Percentiles rank a stretch among this genome's conserved stretches.
Conservation (phyloP, 805 yeast species). For the Cyberlindnera mycetangii region DNA sequence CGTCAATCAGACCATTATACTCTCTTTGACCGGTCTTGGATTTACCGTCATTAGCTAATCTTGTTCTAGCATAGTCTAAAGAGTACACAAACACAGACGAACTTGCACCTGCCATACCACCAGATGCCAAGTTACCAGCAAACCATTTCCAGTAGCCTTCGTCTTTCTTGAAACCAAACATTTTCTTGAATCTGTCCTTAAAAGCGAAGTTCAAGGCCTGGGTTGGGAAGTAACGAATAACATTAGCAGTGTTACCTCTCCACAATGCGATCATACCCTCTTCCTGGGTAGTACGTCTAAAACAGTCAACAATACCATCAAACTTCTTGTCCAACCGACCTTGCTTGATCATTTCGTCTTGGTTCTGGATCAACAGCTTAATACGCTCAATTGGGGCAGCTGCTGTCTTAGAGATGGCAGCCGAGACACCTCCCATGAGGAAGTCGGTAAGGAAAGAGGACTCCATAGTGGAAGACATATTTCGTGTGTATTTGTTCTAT, state of each 20-base stretch:
- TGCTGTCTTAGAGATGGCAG: conserved; percentile 97
- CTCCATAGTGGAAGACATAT: no score
- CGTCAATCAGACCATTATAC: conserved; percentile 96
- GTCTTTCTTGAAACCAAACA: conserved; percentile 96
- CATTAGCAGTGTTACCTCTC: conserved; percentile 99
- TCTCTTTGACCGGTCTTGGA: conserved; percentile 85
- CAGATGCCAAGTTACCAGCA: conserved; percentile 97
- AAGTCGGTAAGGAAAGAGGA: conserved; percentile 61
- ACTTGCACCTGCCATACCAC: conserved; percentile 98
- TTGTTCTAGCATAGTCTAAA: conserved; percentile 96
- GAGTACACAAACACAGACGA: conserved; percentile 92
- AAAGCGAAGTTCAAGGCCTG: conserved; percentile 98
- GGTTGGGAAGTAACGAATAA: conserved; percentile 98
- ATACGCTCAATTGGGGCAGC: conserved; percentile 98
- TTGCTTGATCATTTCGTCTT: conserved; percentile 97
- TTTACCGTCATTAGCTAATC: conserved; percentile 98
- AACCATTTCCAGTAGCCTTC: conserved; percentile 93
- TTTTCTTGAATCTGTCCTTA: conserved; percentile 94
- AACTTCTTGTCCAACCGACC: conserved; percentile 87
- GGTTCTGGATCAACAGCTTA: conserved; percentile 93
- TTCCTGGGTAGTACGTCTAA: conserved; percentile 89
- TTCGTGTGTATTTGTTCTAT: no score
- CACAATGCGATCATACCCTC: conserved; percentile 94
- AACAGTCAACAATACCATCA: conserved; percentile 90
- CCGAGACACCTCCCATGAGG: conserved; percentile 99